These are phyloP conservation scores for Drechmeria coniospora DNA, from an alignment of 2,329 filamentous ascomycete species.

Conservation along the genomic window DNA sequence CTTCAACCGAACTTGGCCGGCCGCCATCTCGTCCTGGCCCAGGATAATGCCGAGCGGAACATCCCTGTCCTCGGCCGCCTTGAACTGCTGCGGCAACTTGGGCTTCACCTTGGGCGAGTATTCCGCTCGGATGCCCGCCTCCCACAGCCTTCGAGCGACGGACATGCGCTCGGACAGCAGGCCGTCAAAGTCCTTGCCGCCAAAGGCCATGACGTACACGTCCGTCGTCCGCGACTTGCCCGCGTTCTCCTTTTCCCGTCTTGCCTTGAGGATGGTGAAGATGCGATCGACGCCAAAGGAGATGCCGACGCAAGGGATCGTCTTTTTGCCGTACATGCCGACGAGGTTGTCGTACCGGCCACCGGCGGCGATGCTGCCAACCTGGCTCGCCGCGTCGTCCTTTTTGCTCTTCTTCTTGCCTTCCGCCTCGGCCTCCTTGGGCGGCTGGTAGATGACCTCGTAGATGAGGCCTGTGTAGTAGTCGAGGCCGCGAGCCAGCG, in stretches of 20 bases:
- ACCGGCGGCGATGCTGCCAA: constrained; percentile 79
- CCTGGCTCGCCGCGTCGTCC: constrained; percentile 39
- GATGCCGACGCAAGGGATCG: constrained; percentile 52
- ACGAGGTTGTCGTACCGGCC: constrained; percentile 88
- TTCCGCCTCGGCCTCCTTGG: constrained; percentile 13
- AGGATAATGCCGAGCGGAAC: constrained; percentile 81
- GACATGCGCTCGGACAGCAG: constrained; percentile 73
- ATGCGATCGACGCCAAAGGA: constrained; percentile 94
- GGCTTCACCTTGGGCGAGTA: constrained; percentile 85
- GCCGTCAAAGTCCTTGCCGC: constrained; percentile 69
- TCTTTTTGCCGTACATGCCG: constrained; percentile 79
- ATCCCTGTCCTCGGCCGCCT: constrained; percentile 56
- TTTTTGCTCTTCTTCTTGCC: constrained; percentile 33
- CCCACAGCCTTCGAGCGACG: constrained; percentile 64
- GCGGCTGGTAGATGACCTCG: constrained; percentile 61
- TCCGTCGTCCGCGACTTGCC: constrained; percentile 50
- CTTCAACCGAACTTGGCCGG: constrained; percentile 80
- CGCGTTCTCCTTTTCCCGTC: constrained; percentile 48
- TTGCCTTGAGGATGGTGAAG: constrained; percentile 77
- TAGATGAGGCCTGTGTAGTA: constrained; percentile 88
- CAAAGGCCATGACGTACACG: constrained; percentile 90
- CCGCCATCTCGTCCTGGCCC: constrained; percentile 74
- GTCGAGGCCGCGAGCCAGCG: constrained; percentile 78
- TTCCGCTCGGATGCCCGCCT: constrained; percentile 70
- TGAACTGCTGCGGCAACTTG: constrained; percentile 79